Percentiles rank a stretch among this genome's conserved stretches.
These are phyloP conservation scores for Alternaria gansuensis DNA, from an alignment of 2,329 filamentous ascomycete species.

Conservation along the genomic window DNA sequence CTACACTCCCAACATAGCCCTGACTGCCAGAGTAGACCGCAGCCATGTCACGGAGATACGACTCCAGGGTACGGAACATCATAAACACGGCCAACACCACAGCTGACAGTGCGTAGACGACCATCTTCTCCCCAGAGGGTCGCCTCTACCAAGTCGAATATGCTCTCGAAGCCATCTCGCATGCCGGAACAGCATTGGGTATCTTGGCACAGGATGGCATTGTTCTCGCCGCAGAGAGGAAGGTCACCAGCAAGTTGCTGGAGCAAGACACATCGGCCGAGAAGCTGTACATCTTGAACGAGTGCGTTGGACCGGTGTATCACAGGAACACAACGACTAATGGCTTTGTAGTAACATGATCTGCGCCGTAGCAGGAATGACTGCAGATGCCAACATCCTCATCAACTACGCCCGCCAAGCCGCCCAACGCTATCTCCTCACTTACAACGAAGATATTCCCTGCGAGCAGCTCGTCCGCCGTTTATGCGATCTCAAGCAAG, in stretches of 20 bases:
- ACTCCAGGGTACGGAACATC: slow-evolving; percentile 79
- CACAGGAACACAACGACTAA: slow-evolving; percentile 11
- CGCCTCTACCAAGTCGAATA: slow-evolving; percentile 99
- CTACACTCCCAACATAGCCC: slow-evolving; percentile 13
- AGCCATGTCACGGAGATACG: slow-evolving; percentile 94
- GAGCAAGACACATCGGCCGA: slow-evolving; percentile 99
- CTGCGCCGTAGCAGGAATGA: slow-evolving; percentile 98
- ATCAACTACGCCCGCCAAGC: slow-evolving; percentile 99
- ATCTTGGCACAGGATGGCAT: slow-evolving; percentile 98
- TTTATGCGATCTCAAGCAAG: slow-evolving; percentile 97
- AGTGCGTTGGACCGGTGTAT: slow-evolving; percentile 67
- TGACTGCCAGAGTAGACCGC: slow-evolving; percentile 19
- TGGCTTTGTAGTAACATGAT: slow-evolving; percentile 87
- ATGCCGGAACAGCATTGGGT: slow-evolving; percentile 94
- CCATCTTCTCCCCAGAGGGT: slow-evolving; percentile 99
- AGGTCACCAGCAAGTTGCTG: slow-evolving; percentile 98
- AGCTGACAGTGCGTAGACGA: slow-evolving; percentile 71
- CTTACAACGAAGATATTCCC: slow-evolving; percentile 99
- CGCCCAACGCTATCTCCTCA: slow-evolving; percentile 96
- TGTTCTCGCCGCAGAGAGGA: slow-evolving; percentile 95
- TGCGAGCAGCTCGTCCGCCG: slow-evolving; percentile 98
- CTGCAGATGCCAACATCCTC: slow-evolving; percentile 98
- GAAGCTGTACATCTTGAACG: slow-evolving; percentile 99
- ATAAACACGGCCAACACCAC: slow-evolving; percentile 13
- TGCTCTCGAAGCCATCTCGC: slow-evolving; percentile 97